Conservation (phyloP, 148 eudicot species). For the Fagopyrum homotropicum region DNA sequence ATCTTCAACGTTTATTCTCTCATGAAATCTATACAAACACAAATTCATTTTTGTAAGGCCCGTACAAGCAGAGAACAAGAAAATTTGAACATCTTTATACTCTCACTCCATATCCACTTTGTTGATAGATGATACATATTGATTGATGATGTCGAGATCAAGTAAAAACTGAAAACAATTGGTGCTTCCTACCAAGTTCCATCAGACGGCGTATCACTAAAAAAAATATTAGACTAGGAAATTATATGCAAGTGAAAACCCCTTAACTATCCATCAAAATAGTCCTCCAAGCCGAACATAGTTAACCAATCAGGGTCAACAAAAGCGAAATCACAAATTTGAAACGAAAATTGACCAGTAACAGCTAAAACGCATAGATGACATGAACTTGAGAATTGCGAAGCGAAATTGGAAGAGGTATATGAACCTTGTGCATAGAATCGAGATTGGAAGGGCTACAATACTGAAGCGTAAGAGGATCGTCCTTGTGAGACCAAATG, state of each 20-base stretch:
- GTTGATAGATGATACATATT: no score
- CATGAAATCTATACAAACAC: background rate
- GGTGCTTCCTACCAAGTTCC: background rate
- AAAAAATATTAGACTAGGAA: background rate
- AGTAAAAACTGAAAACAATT: background rate
- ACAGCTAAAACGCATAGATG: background rate
- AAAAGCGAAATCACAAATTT: background rate
- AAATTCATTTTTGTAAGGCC: background rate
- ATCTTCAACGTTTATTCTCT: no score
- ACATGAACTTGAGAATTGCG: background rate
- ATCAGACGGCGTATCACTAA: background rate
- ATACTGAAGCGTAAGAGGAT: slow-evolving; percentile 47
- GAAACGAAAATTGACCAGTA: background rate
- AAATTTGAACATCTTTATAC: background rate
- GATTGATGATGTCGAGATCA: background rate
- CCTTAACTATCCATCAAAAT: no score
- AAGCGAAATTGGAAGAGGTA: background rate
- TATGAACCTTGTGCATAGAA: slow-evolving; percentile 77
- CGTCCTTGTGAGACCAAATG: slow-evolving; percentile 67
- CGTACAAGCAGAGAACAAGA: background rate
- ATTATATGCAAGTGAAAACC: background rate
- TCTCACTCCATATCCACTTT: no score
- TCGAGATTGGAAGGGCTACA: slow-evolving; percentile 49
- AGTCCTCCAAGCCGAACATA: background rate
- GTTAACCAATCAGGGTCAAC: background rate